Evolutionary conservation across 257 asterid species (phyloP).

Genomic region (Plantago ovata): DNA sequence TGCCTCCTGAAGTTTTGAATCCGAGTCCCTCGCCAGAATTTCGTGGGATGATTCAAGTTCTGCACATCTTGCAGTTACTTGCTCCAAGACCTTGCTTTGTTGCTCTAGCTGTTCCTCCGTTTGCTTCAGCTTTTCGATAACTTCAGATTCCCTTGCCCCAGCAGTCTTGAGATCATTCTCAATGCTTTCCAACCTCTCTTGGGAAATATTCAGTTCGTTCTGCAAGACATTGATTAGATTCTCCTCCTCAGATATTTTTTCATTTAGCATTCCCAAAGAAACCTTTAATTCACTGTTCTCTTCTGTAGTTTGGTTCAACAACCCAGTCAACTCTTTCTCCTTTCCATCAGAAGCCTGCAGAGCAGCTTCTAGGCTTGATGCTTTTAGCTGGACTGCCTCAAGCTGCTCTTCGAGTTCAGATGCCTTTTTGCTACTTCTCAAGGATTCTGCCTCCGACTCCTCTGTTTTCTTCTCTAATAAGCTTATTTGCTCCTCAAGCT

Average conservation of each 20-base stretch:
- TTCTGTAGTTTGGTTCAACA: conserved; percentile 38
- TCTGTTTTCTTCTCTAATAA: conserved; percentile 48
- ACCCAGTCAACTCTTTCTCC: conserved; percentile 52
- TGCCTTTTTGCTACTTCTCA: conserved; percentile 35
- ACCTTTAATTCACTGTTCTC: conserved; percentile 67
- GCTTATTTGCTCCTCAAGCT: conserved; percentile 75
- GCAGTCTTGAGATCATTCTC: conserved; percentile 60
- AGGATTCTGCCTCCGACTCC: conserved; percentile 48
- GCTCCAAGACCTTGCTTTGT: conserved; percentile 51
- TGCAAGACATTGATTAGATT: conserved; percentile 48
- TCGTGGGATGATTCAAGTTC: conserved; percentile 68
- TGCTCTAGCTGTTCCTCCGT: conserved; percentile 71
- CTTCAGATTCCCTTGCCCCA: conserved; percentile 49
- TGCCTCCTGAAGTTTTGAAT: conserved; percentile 64
- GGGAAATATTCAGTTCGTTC: conserved; percentile 51
- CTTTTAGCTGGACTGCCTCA: conserved; percentile 52
- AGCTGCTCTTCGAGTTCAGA: conserved; percentile 70
- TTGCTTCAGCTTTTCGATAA: conserved; percentile 60
- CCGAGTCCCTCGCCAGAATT: conserved; percentile 49
- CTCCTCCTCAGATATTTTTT: conserved; percentile 65
- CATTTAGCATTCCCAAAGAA: conserved; percentile 36
- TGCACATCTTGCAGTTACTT: conserved; percentile 44
- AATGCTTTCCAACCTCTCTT: conserved; percentile 52
- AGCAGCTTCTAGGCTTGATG: conserved; percentile 61
- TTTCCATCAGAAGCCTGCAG: conserved; percentile 55